These are phyloP conservation scores for Boletus smithii DNA, from an alignment of 1,284 basidiomycete genomes.

Conservation along the genomic window DNA sequence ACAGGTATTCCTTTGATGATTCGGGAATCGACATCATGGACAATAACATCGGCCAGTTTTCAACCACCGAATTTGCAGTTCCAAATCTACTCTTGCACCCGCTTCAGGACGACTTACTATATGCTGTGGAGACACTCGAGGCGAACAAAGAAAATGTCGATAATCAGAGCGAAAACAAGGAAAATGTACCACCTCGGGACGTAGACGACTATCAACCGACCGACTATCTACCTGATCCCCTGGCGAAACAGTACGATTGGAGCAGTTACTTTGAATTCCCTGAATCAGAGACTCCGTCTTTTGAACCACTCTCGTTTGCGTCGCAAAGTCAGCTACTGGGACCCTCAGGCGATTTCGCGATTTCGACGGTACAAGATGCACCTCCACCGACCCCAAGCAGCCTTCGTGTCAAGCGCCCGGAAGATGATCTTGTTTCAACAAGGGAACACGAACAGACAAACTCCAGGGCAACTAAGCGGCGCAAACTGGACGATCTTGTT, in stretches of 20 bases:
- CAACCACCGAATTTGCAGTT: conserved; percentile 5
- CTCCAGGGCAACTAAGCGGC: conserved; percentile 21
- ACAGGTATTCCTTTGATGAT: conserved; percentile 21
- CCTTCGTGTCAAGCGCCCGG: not conserved
- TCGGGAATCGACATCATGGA: conserved; percentile 25
- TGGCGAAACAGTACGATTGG: conserved; percentile 21
- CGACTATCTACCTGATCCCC: not conserved
- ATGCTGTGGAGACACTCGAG: conserved; percentile 1
- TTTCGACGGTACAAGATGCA: conserved; percentile 5
- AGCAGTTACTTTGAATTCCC: conserved; percentile 27
- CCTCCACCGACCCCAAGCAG: conserved; percentile 7
- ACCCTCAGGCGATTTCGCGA: conserved; percentile 3
- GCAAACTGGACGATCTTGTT: conserved; percentile 27
- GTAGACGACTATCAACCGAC: not conserved
- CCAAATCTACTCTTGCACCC: conserved; percentile 2
- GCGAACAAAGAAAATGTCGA: conserved; percentile 16
- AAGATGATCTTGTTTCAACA: conserved; percentile 1
- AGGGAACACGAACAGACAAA: conserved; percentile 3
- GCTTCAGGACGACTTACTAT: not conserved
- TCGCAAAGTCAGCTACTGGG: conserved; percentile 18
- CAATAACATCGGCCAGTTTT: conserved; percentile 1
- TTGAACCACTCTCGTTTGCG: conserved; percentile 28
- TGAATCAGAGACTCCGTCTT: conserved; percentile 16
- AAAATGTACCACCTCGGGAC: conserved; percentile 19
- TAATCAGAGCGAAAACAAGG: conserved; percentile 17